Evolutionary conservation across 2,329 filamentous ascomycete species (phyloP).

Genomic region (Diaporthe velutina): DNA sequence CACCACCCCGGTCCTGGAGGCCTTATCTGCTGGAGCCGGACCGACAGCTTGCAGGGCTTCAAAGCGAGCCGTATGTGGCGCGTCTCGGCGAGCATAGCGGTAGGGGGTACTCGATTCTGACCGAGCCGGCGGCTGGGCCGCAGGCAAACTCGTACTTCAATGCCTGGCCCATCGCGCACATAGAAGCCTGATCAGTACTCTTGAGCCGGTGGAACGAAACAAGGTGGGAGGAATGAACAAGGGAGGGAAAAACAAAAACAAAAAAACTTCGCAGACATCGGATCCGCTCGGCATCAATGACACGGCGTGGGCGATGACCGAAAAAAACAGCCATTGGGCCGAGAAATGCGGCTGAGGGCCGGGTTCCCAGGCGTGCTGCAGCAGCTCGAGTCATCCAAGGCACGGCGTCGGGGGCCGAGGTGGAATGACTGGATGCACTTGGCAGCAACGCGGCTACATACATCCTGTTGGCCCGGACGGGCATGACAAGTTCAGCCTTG

Average conservation of each 20-base stretch:
- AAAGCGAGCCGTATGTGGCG: background rate
- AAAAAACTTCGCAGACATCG: background rate
- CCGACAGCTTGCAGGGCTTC: background rate
- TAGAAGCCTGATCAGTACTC: background rate
- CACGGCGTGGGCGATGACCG: conserved; percentile 14
- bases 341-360: conserved; percentile 25
- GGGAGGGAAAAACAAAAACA: background rate
- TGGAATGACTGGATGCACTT: background rate
- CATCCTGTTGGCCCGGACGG: conserved; percentile 16
- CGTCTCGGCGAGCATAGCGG: background rate
- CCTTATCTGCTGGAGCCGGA: background rate
- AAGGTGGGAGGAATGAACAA: background rate
- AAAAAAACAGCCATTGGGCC: conserved; percentile 19
- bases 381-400: conserved; percentile 24
- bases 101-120: background rate
- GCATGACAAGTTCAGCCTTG: conserved; percentile 24
- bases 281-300: conserved; percentile 10
- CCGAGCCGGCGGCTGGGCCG: background rate
- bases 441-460: conserved; percentile 19
- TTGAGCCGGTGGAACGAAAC: background rate
- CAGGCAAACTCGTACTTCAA: background rate
- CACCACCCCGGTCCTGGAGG: background rate
- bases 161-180: background rate
- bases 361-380: conserved; percentile 20
- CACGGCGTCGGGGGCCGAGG: conserved; percentile 12